Base-by-base conservation (phyloP, 805 yeast genomes). In the Osmozyma mogii region DNA sequence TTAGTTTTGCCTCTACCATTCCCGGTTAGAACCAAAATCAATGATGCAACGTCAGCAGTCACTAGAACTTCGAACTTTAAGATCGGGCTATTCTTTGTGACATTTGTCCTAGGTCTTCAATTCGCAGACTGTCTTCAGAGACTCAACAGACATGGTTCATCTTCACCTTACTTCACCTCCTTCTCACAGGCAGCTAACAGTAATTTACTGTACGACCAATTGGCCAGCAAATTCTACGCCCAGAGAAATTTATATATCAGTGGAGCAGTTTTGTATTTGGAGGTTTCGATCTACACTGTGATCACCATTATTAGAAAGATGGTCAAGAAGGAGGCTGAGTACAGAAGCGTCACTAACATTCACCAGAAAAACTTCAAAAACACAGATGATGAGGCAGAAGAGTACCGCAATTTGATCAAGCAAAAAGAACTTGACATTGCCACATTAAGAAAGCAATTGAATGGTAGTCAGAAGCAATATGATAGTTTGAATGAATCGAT, bases 161-260 rank as follows among this genome's bases (percentile, higher is more conserved):
- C 17, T 37, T 7, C 45, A 36, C 52, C 60, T 4, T 47, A 49
- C 34, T 52, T 29, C 25, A 31, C 32, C 14, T 15, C 29, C 25
- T 15, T 27, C 22, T 11, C 29, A 15, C 9, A 29, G 33, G 23
- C 32, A 31, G 19, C 41, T 29, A 4, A 21, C 31, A 31, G 35
- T 34, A 36, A 29, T 11, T 55, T 68, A 26, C 59, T 67, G 24
- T 52, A 61, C 22, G 80, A 76, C 14, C 69, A 63, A 36, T 52
- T 73, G 39, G 82, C 80, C 4, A 58, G 72, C 27, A 70, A 75
- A 36, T 75, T 78, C 34, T 76, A 74, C 42, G 65, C 76, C 22
- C 83, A 76, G 49, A 61, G 84, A 47, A 76, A 76, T 40, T 58
- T 73, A 24, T 76, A 76, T 47, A 62, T 76, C 31, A 66, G 75